Evolutionary conservation across 2,329 filamentous ascomycete genomes (phyloP).

Genomic region (Epichloe uncinata): DNA sequence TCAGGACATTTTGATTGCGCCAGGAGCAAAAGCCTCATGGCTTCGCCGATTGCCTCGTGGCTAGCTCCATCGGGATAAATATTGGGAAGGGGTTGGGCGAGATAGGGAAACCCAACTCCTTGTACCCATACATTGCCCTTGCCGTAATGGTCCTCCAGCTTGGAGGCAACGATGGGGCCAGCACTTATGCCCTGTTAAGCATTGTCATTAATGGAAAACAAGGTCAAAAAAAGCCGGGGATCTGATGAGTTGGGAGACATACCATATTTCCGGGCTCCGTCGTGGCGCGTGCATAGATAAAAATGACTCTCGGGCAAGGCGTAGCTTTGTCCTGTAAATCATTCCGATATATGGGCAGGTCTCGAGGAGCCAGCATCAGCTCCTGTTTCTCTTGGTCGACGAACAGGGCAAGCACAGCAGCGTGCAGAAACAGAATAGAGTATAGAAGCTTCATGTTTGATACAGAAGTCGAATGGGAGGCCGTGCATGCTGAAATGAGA

Average conservation of each 20-base stretch:
- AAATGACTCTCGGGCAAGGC: background rate
- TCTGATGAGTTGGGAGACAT: background rate
- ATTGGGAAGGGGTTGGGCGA: background rate
- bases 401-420: background rate
- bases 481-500: too few relatives aligned
- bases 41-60: background rate
- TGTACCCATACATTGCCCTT: background rate
- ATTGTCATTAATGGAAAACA: background rate
- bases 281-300: background rate
- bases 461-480: too few relatives aligned
- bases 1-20: background rate
- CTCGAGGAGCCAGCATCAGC: background rate
- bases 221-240: too few relatives aligned
- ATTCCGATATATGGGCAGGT: background rate
- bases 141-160: background rate
- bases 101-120: background rate
- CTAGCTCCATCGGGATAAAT: background rate
- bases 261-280: background rate
- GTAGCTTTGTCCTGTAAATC: background rate
- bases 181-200: background rate
- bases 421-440: background rate
- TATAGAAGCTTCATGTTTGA: background rate
- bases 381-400: background rate
- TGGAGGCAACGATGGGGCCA: background rate
- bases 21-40: background rate